A percentile compares a stretch with the other conserved stretches of the same genome.
phyloP scores from a whole-genome alignment of 345 rosid species.

The Eucalyptus coolabah region DNA sequence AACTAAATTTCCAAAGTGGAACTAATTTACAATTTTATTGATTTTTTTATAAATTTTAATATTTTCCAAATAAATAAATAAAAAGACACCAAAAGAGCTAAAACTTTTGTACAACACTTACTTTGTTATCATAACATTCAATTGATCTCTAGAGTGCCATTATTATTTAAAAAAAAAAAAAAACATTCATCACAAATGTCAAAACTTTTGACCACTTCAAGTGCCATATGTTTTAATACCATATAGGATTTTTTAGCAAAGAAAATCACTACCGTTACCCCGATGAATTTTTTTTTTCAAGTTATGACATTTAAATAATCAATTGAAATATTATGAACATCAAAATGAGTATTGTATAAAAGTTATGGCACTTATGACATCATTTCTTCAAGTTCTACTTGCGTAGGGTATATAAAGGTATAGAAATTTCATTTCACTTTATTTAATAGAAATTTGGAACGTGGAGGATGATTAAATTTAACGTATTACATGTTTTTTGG shows the following conservation, averaged over 20 bases:
- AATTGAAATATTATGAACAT: not conserved
- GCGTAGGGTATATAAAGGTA: not conserved
- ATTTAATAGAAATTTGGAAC: not conserved
- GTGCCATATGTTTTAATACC: not conserved
- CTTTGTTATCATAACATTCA: not conserved
- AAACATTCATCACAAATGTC: not conserved
- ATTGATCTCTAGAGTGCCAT: not conserved
- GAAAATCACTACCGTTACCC: not conserved
- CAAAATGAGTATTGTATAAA: too few species aligned
- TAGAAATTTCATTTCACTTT: not conserved
- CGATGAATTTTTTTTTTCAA: not conserved
- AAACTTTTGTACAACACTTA: rapidly evolving
- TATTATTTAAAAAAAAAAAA: too few species aligned
- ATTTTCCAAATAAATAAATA: too few species aligned
- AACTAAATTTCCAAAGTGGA: too few species aligned
- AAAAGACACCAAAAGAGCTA: not conserved
- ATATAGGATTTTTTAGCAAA: too few species aligned
- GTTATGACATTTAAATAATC: too few species aligned
- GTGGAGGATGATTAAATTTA: too few species aligned
- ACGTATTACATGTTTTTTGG: not conserved
- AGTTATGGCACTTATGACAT: not conserved
- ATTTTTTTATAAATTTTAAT: too few species aligned
- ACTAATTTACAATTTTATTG: too few species aligned
- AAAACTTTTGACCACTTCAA: not conserved
- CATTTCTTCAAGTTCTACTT: not conserved